Percentiles rank a stretch among this genome's conserved stretches.
These are phyloP conservation scores for Mycotypha africana DNA, from an alignment of 371 early-diverging fungal genomes.

Conservation along the genomic window DNA sequence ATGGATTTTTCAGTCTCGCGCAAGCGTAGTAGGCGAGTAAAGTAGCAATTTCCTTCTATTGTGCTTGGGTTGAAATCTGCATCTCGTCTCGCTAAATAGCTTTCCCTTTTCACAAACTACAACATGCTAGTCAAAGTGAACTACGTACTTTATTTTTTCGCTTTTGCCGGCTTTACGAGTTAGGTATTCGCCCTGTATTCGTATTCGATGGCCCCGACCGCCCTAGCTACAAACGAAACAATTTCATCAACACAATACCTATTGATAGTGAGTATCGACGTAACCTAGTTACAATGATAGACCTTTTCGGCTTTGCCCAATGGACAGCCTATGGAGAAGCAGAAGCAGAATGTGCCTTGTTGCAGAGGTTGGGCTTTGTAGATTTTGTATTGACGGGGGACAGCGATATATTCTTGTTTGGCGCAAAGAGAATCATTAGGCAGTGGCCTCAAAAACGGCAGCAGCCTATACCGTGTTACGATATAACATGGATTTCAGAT, in stretches of 20 bases:
- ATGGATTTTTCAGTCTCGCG: conserved; percentile 24
- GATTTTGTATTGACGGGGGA: conserved; percentile 35
- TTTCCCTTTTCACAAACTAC: too few relatives aligned
- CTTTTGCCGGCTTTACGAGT: conserved; percentile 21
- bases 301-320: conserved; percentile 19
- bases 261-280: conserved; percentile 6
- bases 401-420: conserved; percentile 36
- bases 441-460: conserved; percentile 21
- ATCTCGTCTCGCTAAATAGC: too few relatives aligned
- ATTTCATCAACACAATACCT: conserved; percentile 8
- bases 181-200: conserved; percentile 36
- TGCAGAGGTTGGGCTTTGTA: conserved; percentile 25
- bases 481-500: conserved; percentile 20
- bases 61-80: too few relatives aligned
- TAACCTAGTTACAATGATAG: conserved; percentile 10
- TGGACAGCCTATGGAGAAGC: conserved; percentile 42
- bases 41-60: background rate
- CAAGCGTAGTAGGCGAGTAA: conserved; percentile 24
- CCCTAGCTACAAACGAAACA: conserved; percentile 27
- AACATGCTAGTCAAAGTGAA: conserved; percentile 13
- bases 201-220: conserved; percentile 36
- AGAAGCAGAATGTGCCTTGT: conserved; percentile 40
- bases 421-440: conserved; percentile 26
- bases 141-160: conserved; percentile 28
- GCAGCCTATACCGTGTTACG: conserved; percentile 15